phyloP scores from a whole-genome alignment of 495 filamentous ascomycete genomes.

The Aspergillus funiculosus region DNA sequence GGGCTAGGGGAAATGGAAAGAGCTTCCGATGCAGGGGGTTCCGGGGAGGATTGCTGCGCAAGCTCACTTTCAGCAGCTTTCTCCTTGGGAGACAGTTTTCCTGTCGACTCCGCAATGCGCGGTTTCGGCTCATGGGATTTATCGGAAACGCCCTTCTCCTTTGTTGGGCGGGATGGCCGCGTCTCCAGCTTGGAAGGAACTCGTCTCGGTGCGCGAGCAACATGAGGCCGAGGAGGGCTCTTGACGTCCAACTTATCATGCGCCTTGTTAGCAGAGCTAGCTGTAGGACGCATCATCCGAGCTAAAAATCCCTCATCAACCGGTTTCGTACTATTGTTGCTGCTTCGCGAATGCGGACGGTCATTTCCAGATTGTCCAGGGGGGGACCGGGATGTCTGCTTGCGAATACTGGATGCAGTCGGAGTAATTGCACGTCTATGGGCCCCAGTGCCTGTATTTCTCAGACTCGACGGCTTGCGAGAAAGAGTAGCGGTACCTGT shows the following conservation, averaged over 20 bases:
- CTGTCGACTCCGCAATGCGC: constrained; percentile 3
- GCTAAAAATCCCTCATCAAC: constrained; percentile 76
- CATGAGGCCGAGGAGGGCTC: constrained; percentile 30
- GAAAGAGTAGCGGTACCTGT: constrained; percentile 29
- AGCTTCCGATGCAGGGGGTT: background rate
- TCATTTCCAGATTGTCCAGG: constrained; percentile 26
- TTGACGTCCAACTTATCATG: constrained; percentile 60
- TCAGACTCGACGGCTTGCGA: constrained; percentile 42
- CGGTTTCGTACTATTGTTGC: constrained; percentile 37
- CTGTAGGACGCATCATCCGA: constrained; percentile 89
- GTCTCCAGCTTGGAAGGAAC: constrained; percentile 26
- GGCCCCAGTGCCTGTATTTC: constrained; percentile 18
- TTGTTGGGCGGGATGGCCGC: constrained; percentile 14
- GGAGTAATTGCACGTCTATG: constrained; percentile 23
- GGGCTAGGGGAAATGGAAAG: background rate
- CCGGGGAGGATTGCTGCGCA: background rate
- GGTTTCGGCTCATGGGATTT: constrained; percentile 21
- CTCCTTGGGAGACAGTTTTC: background rate
- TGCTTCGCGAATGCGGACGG: constrained; percentile 39
- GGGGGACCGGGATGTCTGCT: constrained; percentile 40
- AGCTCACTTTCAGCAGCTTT: constrained; percentile 10
- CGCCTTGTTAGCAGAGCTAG: constrained; percentile 68
- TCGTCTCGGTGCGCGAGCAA: constrained; percentile 15
- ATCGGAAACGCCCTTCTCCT: constrained; percentile 20
- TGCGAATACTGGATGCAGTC: constrained; percentile 24